These are phyloP conservation scores for Rosa persica DNA, from an alignment of 306 rosid genomes.

Conservation along the genomic window DNA sequence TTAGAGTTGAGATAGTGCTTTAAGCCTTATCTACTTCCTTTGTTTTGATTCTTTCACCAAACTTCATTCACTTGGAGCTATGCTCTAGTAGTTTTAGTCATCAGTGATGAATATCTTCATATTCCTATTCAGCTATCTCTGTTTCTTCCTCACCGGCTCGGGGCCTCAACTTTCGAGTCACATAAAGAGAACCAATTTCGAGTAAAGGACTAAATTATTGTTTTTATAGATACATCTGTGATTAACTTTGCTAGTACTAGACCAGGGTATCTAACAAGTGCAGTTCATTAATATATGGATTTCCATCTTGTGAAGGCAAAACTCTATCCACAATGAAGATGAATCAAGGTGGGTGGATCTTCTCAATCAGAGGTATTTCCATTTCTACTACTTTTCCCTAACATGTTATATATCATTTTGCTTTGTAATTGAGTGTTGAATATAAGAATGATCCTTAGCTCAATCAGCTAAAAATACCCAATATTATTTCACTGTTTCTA, in stretches of 20 bases:
- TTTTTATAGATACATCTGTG: background rate
- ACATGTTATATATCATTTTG: background rate
- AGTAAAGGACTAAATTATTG: background rate
- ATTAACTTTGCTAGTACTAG: background rate
- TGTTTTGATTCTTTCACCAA: background rate
- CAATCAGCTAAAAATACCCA: background rate
- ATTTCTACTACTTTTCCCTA: background rate
- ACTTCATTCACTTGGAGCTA: background rate
- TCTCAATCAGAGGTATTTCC: background rate
- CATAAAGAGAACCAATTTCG: background rate
- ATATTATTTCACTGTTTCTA: background rate
- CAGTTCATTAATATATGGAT: background rate
- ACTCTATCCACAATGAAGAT: background rate
- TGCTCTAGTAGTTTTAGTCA: background rate
- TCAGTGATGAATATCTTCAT: conserved; percentile 42
- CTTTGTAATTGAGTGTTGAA: background rate
- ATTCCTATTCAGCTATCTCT: conserved; percentile 27
- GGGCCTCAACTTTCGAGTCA: conserved; percentile 32
- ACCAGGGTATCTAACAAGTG: background rate
- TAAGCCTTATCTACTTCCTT: background rate
- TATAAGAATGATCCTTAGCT: background rate
- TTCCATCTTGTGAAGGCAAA: background rate
- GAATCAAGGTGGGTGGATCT: background rate
- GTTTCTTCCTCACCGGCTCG: conserved; percentile 35
- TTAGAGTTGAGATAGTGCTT: background rate